A percentile compares a stretch with the other conserved stretches of the same genome.
Conservation (phyloP, 805 yeast genomes). For the Wickerhamiella musiphila region DNA sequence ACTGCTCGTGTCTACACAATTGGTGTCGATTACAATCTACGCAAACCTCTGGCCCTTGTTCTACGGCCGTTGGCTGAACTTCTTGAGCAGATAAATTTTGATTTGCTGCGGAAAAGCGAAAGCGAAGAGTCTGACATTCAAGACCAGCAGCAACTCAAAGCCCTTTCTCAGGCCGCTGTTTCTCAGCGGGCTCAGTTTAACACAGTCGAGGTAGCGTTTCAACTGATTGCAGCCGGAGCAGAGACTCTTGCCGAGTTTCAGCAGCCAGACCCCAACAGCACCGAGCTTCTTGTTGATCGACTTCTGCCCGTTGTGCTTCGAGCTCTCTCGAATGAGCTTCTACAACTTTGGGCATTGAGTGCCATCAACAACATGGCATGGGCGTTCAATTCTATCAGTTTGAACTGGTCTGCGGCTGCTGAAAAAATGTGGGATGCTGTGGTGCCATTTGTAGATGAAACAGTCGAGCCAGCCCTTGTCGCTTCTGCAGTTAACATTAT, state of each 20-base stretch:
- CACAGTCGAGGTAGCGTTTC: constrained; percentile 53
- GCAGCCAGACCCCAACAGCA: constrained; percentile 11
- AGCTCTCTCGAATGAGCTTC: constrained; percentile 23
- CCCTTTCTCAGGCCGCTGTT: constrained; percentile 8
- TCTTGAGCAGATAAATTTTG: constrained; percentile 1
- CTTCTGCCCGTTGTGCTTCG: constrained; percentile 18
- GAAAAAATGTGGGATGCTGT: constrained; percentile 16
- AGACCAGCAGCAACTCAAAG: constrained; percentile 11
- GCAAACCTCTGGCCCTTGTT: constrained; percentile 7
- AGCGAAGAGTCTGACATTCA: not conserved
- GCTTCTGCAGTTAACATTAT: constrained; percentile 13
- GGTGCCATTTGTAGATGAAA: no score
- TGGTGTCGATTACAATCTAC: constrained; percentile 17
- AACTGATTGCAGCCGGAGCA: constrained; percentile 55
- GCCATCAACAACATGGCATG: constrained; percentile 44
- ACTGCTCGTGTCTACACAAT: constrained; percentile 15
- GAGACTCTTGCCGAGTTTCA: constrained; percentile 32
- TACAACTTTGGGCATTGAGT: constrained; percentile 38
- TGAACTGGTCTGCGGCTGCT: constrained; percentile 24
- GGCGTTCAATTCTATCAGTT: constrained; percentile 11
- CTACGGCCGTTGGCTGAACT: constrained; percentile 2
- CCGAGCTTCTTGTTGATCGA: constrained; percentile 5
- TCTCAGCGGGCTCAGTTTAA: constrained; percentile 24
- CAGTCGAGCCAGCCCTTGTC: constrained; percentile 14
- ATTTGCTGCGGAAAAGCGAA: no score